phyloP scores from a whole-genome alignment of 2,329 filamentous ascomycete species.

The Aspergillus carbonarius region DNA sequence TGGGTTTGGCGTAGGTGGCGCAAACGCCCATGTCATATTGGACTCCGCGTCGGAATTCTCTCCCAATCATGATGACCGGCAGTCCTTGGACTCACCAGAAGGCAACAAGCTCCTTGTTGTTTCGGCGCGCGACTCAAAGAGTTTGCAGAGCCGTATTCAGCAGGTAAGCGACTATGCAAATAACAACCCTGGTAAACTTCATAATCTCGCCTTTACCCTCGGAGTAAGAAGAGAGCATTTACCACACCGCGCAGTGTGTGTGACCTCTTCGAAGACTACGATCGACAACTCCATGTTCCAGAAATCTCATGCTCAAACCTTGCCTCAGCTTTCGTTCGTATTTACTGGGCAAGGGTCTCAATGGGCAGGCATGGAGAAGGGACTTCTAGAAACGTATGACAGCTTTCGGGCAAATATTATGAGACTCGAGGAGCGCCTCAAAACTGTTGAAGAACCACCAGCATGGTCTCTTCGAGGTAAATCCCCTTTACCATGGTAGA shows the following conservation, averaged over 20 bases:
- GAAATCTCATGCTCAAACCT: not conserved
- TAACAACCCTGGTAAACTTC: not conserved
- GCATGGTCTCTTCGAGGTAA: not conserved
- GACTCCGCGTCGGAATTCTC: not conserved
- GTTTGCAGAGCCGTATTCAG: not conserved
- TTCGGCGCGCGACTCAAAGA: slow-evolving; percentile 5
- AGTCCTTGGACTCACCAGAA: not conserved
- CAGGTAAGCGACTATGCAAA: slow-evolving; percentile 1
- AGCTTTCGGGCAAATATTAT: not conserved
- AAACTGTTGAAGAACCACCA: not conserved
- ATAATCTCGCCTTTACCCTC: slow-evolving; percentile 14
- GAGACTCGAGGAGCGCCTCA: not conserved
- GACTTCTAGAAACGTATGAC: slow-evolving; percentile 14
- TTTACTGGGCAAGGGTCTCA: slow-evolving; percentile 43
- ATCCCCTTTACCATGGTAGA: slow-evolving; percentile 16
- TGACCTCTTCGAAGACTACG: not conserved
- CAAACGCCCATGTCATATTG: slow-evolving; percentile 13
- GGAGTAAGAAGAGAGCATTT: slow-evolving; percentile 10
- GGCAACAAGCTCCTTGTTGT: slow-evolving; percentile 3
- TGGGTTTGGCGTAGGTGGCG: slow-evolving; percentile 26
- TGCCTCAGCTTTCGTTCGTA: slow-evolving; percentile 29
- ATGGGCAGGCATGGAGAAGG: slow-evolving; percentile 34
- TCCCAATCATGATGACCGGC: not conserved
- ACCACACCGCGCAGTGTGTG: not conserved
- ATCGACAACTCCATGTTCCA: not conserved